Evolutionary conservation across 352 stramenopile species (phyloP), one percentile per base, ranked within the genome.

Genomic region (Pythium biforme): DNA sequence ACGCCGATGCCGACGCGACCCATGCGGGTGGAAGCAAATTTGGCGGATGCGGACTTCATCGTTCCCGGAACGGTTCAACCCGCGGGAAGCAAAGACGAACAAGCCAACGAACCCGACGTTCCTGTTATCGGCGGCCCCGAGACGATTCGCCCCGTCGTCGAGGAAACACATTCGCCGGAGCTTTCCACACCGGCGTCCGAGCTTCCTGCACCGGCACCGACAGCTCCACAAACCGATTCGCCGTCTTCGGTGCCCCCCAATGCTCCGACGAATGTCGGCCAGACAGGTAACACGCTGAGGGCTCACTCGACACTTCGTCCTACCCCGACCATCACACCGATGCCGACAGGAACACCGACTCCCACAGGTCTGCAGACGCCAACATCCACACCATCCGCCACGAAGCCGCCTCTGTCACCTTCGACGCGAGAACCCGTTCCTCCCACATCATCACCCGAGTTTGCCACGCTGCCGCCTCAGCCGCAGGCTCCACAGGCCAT

Each of bases 401-500:
- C 40, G 4, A 25, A 45, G 0, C 29, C 54, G 1, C 23, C 22
- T 20, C 41, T 8, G 0, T 34, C 11, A 29, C 55, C 41, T 4
- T 55, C 49, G 1, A 9, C n/a, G 5, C 27, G 25, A 4, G 27
- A 40, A 41, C 23, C 29, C 31, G 27, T 25, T 26, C 1, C 49
- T 25, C 25, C 26, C 1, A 17, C 23, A 17, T 4, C 23, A 9
- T 41, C 26, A 6, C 11, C 48, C 26, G 40, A 47, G 17, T 29
- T 5, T 20, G 8, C 17, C 33, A 47, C 50, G 31, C 41, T 34
- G 22, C 22, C 50, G 11, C 52, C 52, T 25, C 31, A 27, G 20
- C 29, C 55, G 22, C 55, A 62, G 48, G 39, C 31, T 1, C 55
- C 55, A 7, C 55, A 62, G 41, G 46, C 55, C 12, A 20, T 62